Evolutionary conservation across 2,329 filamentous ascomycete species (phyloP), one percentile per base, ranked within the genome.

Genomic region (Colletotrichum coccodes): DNA sequence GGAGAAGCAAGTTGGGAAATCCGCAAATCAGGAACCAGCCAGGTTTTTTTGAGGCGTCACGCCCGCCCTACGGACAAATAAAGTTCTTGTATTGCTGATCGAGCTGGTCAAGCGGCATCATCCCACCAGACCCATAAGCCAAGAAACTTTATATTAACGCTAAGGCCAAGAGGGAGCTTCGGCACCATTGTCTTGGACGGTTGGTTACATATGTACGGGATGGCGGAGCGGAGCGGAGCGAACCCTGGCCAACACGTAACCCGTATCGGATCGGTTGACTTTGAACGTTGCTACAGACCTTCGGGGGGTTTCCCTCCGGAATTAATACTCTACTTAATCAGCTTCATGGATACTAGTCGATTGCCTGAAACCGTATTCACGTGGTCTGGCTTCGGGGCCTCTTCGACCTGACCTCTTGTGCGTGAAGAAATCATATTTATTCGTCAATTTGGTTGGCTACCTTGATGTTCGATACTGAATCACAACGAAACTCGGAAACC

Each of bases 131-230:
- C 23, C 42, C 40, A 49, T 38, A 47, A 42, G 60, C 60, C 60
- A 64, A 64, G 60, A 30, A 56, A 64, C 52, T 42, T 57, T 57
- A 64, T 56, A 64, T 64, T 57, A 57, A 47, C 40, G 34, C 52
- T 50, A 16, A 64, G 50, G 50, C 40, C 50, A 64, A 57, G 52
- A 57, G 23, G 60, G 60, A 49, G n/a, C 50, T 32, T 64, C 60
- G 60, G 60, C 60, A 64, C n/a, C 60, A 50, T 23, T 14, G 52
- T 42, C 52, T 64, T 64, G 42, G 60, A 21, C n/a, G n/a, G 42
- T 8, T 21, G 42, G 18, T 16, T 38, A 38, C n/a, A 18, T 46
- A 6, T 6, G 36, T 38, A 16, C 38, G 60, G 38, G 38, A 52
- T 30, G 34, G 59, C 26, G 26, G 30, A 12, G 60, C 42, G 60